Evolutionary conservation across 2,329 filamentous ascomycete species (phyloP), one percentile per base, ranked within the genome.

Genomic region (Malbranchea zuffiana): DNA sequence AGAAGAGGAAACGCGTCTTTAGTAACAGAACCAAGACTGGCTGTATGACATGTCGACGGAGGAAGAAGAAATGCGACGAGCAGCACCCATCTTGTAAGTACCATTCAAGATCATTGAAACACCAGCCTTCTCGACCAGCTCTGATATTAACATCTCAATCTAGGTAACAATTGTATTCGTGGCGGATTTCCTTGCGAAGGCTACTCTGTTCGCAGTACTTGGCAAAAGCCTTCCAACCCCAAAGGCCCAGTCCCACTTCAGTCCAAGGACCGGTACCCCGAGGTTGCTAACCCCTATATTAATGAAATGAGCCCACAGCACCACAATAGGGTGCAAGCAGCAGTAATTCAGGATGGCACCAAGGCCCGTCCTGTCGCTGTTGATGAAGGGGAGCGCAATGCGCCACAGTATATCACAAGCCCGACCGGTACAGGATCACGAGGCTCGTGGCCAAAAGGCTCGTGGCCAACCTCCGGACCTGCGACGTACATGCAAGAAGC

Each of bases 31-130:
- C 88, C 13, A 96, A 96, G 64, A 95, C 87, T 6, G 86, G 87
- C 20, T 96, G 88, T 58, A 76, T 93, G 61, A 96, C 88, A 4
- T 96, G 88, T 57, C 74, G 88, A 42, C 75, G 76, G 55, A 74
- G 88, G 41, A 96, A 96, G 72, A 96, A 96, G 75, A 96, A 96
- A 63, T 96, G 90, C 55, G 88, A 96, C 55, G 90, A 96, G 65
- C 74, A 74, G 37, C 92, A 93, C 59, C 90, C 90, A 17, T 78
- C 85, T 59, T 96, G 90, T 92, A 69, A 69, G 82, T 59, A 33
- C 37, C 32, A 15, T 36, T 21, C 18, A n/a, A n/a, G n/a, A n/a
- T n/a, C n/a, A n/a, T n/a, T n/a, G n/a, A n/a, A n/a, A 19, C 31
- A 42, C 29, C 41, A 21, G 17, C 18, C 13, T 20, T 35, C 16